Evolutionary conservation across 164 flowering plant genomes (phyloP), one percentile per base, ranked within the genome.

Genomic region (Piper betle): DNA sequence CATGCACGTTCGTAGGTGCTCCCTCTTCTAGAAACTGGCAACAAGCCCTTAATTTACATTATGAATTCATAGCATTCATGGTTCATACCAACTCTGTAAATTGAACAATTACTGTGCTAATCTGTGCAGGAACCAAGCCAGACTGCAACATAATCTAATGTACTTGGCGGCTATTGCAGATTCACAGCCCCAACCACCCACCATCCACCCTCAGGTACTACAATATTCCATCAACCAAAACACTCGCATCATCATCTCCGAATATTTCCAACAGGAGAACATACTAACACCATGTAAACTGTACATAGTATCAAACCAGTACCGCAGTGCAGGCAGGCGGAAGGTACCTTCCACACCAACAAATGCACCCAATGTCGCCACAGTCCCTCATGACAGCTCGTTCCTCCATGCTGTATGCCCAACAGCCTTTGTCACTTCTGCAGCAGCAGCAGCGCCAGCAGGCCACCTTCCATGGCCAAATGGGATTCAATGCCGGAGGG

Each of bases 121-220:
- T 10, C 50, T 46, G 15, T 43, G 43, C 79, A 91, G 96, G 77
- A 86, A 84, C 65, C 97, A 88, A 70, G 90, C 94, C 40, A 83
- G 76, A 77, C 84, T 88, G 38, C 96, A 88, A 75, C 64, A 80
- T 17, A 91, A 91, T 73, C 88, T 91, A 13, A 88, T 91, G 96
- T 91, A 91, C 74, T 77, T 91, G 61, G 97, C 97, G 62, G 97
- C 97, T 8, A 88, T 91, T 73, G 96, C 97, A 62, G 97, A 91
- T 80, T 84, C 94, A 65, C 97, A 91, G 59, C 96, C 97, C 37
- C 96, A 86, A 58, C 90, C 87, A 13, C 83, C 93, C 4, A 60
- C 80, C 61, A 59, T 88, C 80, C 96, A 86, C 68, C 52, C 83
- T 65, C 97, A 86, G 97, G 97, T 91, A 18, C 33, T 25, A 25